Evolutionary conservation across 1,284 basidiomycete genomes (phyloP), one percentile per base, ranked within the genome.

Genomic region (Austropuccinia psidii): DNA sequence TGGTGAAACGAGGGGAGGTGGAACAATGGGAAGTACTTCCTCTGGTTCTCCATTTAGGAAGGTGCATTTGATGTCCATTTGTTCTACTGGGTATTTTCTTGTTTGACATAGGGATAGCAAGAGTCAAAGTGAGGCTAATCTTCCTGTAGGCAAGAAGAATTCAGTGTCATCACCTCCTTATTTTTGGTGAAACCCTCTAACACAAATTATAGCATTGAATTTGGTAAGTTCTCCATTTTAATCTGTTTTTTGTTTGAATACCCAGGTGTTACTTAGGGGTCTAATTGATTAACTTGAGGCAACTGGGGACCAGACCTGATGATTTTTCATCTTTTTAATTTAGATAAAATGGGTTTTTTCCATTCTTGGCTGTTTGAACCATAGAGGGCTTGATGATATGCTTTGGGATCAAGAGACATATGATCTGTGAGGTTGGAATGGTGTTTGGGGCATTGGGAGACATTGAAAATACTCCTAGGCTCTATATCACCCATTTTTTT

Each of bases 181-280:
- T n/a, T 29, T 11, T 41, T 67, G 49, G 19, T 37, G 13, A 37
- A 54, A 67, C n/a, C 65, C 50, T n/a, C 49, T 7, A 24, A 54
- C 33, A 24, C 64, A 66, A 3, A 66, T 19, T 6, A 17, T 24
- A 21, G 64, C 45, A 29, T 66, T 66, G 21, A 35, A 66, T 66
- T 54, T 52, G 35, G 49, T 35, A 5, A 52, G 24, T 21, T 66
- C 52, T 9, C 64, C 47, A 27, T 66, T 35, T 24, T 39, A 21
- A 39, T 66, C 24, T 11, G 52, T 52, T 21, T 67, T 67, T 11
- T 24, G 2, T 41, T 24, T 39, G 37, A 67, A 67, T 2, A 55
- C 65, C 65, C 65, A 67, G 37, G 58, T 61, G 2, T 35, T 61
- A 11, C 27, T 4, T 0, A 61, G n/a, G 4, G 58, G 58, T 27